phyloP scores from a whole-genome alignment of 1,139 yeast genomes.

The Pichia sp. region DNA sequence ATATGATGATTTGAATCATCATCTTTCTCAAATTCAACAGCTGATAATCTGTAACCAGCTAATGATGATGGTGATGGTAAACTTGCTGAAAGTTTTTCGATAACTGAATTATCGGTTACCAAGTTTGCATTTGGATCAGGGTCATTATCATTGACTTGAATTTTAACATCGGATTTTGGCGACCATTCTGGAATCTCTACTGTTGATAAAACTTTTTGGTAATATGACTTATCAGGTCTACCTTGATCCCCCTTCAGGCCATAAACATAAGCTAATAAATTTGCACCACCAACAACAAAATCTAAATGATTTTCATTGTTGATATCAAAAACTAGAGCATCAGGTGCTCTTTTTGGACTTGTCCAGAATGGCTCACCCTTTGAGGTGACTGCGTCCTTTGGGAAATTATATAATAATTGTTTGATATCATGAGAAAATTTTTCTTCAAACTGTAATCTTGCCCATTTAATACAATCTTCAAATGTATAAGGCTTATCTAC shows the following conservation, averaged over 20 bases:
- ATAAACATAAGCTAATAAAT: conserved; percentile 81
- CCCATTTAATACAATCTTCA: conserved; percentile 95
- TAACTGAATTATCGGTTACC: conserved; percentile 51
- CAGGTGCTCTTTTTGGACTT: conserved; percentile 96
- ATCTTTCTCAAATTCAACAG: conserved; percentile 95
- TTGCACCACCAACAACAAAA: conserved; percentile 85
- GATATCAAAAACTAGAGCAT: conserved; percentile 70
- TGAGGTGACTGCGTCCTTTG: conserved; percentile 85
- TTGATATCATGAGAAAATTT: conserved; percentile 80
- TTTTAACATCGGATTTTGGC: conserved; percentile 71
- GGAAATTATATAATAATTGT: conserved; percentile 90
- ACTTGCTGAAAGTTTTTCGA: conserved; percentile 58
- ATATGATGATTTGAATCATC: conserved; percentile 96
- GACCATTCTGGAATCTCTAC: conserved; percentile 59
- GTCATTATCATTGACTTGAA: conserved; percentile 85
- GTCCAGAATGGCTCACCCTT: conserved; percentile 96
- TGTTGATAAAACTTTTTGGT: conserved; percentile 43
- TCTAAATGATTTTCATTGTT: conserved; percentile 71
- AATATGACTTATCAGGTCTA: conserved; percentile 38
- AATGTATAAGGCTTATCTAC: conserved; percentile 79
- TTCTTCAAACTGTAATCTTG: conserved; percentile 79
- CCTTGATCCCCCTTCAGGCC: conserved; percentile 68
- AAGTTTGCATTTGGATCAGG: conserved; percentile 68
- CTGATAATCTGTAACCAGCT: conserved; percentile 79
- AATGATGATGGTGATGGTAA: conserved; percentile 86